Evolutionary conservation across 1,139 yeast genomes (phyloP).

Genomic region (Debaryomycetaceae sp.): DNA sequence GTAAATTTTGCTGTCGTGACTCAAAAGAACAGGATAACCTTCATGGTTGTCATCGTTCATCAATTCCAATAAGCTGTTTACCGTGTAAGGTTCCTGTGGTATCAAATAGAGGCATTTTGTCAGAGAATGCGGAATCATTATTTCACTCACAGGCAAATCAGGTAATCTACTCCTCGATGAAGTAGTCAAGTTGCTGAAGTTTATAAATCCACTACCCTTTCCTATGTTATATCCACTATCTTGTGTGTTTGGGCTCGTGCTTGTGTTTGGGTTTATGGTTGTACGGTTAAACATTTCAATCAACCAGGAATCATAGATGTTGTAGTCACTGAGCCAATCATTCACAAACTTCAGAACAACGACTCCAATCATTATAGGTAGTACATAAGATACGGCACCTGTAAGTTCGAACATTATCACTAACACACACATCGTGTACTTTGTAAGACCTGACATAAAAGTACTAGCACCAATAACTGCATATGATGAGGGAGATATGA

Average conservation of each 20-base stretch:
- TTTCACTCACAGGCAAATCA: slow-evolving; percentile 24
- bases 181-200: slow-evolving; percentile 30
- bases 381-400: slow-evolving; percentile 56
- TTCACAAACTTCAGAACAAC: slow-evolving; percentile 49
- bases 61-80: slow-evolving; percentile 15
- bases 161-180: slow-evolving; percentile 31
- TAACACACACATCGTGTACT: slow-evolving; percentile 54
- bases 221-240: slow-evolving; percentile 24
- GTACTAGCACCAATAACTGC: slow-evolving; percentile 63
- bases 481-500: slow-evolving; percentile 57
- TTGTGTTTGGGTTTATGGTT: background rate
- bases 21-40: slow-evolving; percentile 40
- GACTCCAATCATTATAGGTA: slow-evolving; percentile 59
- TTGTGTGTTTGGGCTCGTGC: background rate
- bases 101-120: slow-evolving; percentile 29
- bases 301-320: slow-evolving; percentile 48
- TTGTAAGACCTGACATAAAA: slow-evolving; percentile 55
- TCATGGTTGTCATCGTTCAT: slow-evolving; percentile 36
- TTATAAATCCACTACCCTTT: slow-evolving; percentile 41
- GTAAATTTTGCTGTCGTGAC: slow-evolving; percentile 21
- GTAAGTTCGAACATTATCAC: slow-evolving; percentile 56
- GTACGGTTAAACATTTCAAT: slow-evolving; percentile 25
- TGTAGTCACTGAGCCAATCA: slow-evolving; percentile 44
- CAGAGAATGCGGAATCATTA: slow-evolving; percentile 30
- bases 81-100: slow-evolving; percentile 26